Evolutionary conservation across 257 asterid species (phyloP), one percentile per base, ranked within the genome.

Genomic region (Jacaranda mimosifolia): DNA sequence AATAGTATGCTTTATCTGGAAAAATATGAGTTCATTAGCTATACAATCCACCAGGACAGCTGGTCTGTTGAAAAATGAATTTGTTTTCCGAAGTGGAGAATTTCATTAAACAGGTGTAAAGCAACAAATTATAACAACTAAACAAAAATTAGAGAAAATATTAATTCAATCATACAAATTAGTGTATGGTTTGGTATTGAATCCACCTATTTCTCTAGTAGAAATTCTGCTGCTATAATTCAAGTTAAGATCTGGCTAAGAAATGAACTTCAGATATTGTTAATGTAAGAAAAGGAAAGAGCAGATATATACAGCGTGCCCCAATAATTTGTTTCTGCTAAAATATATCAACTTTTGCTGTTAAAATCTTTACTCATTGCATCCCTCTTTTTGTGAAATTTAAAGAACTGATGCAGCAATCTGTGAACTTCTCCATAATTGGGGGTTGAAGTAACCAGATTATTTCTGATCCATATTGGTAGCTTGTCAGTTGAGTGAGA

Each of bases 361-460:
- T 43, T 7, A 67, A 73, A 52, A 35, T 74, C 68, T 63, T 77
- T 83, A 70, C 49, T 21, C 69, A 38, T 39, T 69, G 62, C 71
- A 76, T 78, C 88, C 80, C 83, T 93, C 83, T 21, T 76, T 79
- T 70, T 85, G 81, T 95, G 98, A 79, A 84, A 83, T 84, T 85
- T 95, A 87, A 95, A 95, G 89, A 95, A 95, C 81, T 90, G 97
- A 72, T 89, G 96, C 71, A 95, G 81, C 86, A 85, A 68, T 70
- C 79, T 90, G 49, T 95, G 99, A 79, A 91, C 88, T 84, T 86
- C 92, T 21, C 99, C 99, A 55, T 91, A 95, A 63, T 83, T 93
- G 68, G 77, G 66, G 32, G 90, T 79, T 64, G 80, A 68, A 51
- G 91, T 73, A 79, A 90, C 82, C 58, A 93, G 90, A 51, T 79